Conservation (phyloP, 805 yeast genomes). For the Starmerella geochares region DNA sequence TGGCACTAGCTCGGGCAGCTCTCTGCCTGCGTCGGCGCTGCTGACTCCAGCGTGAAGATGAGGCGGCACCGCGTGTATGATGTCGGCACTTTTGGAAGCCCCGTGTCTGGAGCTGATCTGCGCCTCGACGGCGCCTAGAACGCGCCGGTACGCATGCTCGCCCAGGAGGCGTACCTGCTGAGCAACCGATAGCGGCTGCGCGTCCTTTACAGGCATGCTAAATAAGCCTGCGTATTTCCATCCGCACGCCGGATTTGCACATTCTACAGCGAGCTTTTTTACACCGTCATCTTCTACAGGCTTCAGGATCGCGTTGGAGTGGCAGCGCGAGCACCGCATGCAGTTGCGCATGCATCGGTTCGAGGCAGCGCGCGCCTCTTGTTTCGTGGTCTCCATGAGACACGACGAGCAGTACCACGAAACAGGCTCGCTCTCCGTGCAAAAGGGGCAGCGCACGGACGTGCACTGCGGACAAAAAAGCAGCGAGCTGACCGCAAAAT, state of each 20-base stretch:
- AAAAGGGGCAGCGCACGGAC: conserved; percentile 32
- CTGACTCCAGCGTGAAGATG: not conserved
- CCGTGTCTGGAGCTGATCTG: not conserved
- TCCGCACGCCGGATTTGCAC: conserved; percentile 5
- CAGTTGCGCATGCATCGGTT: conserved; percentile 32
- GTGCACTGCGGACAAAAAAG: conserved; percentile 34
- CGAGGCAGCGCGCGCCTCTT: conserved; percentile 23
- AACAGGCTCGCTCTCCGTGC: conserved; percentile 32
- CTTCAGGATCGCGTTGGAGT: conserved; percentile 20
- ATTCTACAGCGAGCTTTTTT: not conserved
- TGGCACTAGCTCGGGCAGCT: conserved; percentile 26
- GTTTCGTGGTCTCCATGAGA: conserved; percentile 28
- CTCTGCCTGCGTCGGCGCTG: not conserved
- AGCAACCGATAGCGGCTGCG: not conserved
- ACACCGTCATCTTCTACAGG: conserved; percentile 7
- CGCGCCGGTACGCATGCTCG: conserved; percentile 1
- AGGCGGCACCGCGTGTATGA: not conserved
- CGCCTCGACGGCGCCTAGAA: not conserved
- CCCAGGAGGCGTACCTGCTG: conserved; percentile 5
- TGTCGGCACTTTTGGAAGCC: not conserved
- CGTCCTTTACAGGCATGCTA: not conserved
- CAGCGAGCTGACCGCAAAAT: conserved; percentile 27
- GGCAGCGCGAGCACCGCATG: conserved; percentile 32
- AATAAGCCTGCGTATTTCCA: conserved; percentile 14
- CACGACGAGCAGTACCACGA: conserved; percentile 33